Evolutionary conservation across 2,329 filamentous ascomycete genomes (phyloP), one percentile per base, ranked within the genome.

Genomic region (Aureobasidium sp.): DNA sequence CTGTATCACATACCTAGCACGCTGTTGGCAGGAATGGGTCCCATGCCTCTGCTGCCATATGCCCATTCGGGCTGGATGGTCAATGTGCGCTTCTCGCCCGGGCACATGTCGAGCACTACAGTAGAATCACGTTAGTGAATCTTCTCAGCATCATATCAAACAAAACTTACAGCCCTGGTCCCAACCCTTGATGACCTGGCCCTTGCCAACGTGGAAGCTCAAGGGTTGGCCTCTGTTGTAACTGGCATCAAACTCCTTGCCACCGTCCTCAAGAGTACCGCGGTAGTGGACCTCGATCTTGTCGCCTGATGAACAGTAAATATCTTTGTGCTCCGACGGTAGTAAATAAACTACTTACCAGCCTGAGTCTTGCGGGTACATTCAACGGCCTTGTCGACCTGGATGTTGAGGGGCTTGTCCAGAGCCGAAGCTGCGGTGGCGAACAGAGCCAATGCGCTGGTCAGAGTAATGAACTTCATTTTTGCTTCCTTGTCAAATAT

Each of bases 161-260:
- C 31, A 49, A 39, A 12, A 61, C 58, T 61, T 14, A 61, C 58
- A 51, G 58, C 93, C 93, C 72, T 96, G 80, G 70, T 97, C 93
- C 92, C 92, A 97, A 71, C 93, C 93, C 80, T 94, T 91, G 77
- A 99, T 99, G 64, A 97, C 94, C 74, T 89, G 85, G 49, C 93
- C 92, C 61, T 81, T 79, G 62, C 93, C 94, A 48, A 99, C 80
- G 66, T 81, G 84, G 78, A 99, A 97, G 68, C 74, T 79, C 70
- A 99, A 83, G 5, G 94, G 94, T 64, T 79, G 75, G 61, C 86
- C 85, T 63, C 93, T 87, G 72, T 95, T 87, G 79, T 96, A 96
- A 74, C 73, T 77, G 62, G 76, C 74, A 67, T 78, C 75, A 69
- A 77, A 77, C 62, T 78, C 76, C 68, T 71, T 75, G 72, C 91